Base-by-base conservation (phyloP, 495 filamentous ascomycete species). In the Aspergillus nanangensis region DNA sequence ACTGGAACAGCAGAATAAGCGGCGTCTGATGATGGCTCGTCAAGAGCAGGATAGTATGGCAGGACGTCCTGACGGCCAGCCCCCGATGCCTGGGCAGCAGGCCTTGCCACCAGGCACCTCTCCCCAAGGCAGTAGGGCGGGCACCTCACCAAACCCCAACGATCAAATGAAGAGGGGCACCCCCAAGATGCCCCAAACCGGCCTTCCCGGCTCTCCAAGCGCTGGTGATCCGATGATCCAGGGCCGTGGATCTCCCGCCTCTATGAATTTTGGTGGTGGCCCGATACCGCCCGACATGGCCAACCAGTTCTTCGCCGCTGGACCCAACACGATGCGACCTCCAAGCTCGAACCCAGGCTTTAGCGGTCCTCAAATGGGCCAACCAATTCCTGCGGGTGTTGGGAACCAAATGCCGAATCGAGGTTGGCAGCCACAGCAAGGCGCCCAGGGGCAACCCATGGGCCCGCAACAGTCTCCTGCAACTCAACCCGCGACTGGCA, bases 1-100 rank as follows among this genome's bases (percentile, higher is more conserved):
- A 44, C 82, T 98, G 32, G 93, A 98, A 66, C 93, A 98, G 69
- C 93, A 98, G 65, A 98, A 97, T 57, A 98, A 97, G 78, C 93
- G 92, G 59, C 77, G 93, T 18, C 71, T 98, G 57, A 84, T 96
- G 78, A 94, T 96, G 91, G 93, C 93, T 47, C 84, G 93, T 34
- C 88, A 95, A 67, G 93, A 97, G 65, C 92, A 96, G 69, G 90
- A 96, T 53, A 86, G 70, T 51, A 82, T 87, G 65, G 70, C 74
- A n/a, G n/a, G n/a, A 33, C 76, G 81, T 20, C 60, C 70, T 52
- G 82, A 82, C 45, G 79, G 79, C 46, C 74, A 78, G 46, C 72
- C 77, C 41, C 75, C 72, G 23, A 76, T 78, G 41, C 78, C 77
- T 41, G 84, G 79, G 48, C 74, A 69, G 57, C 71, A 62, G 41